Conservation (phyloP, 331 rosid genomes). For the Cydonia oblonga region DNA sequence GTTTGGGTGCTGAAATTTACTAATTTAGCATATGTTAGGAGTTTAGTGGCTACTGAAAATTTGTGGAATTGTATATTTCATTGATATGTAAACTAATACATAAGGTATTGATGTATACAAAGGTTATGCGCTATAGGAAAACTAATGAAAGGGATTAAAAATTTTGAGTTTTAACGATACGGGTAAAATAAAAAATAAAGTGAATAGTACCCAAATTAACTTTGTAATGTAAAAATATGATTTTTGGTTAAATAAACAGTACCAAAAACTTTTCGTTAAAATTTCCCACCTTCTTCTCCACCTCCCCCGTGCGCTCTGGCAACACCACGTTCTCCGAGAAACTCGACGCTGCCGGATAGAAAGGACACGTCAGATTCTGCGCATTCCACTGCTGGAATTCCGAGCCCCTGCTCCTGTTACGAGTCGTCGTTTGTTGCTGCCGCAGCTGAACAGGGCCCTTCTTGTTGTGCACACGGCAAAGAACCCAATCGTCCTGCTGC, state of each 20-base stretch:
- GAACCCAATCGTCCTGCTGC: conserved; percentile 90
- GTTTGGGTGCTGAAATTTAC: conserved; percentile 25
- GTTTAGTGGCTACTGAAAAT: conserved; percentile 14
- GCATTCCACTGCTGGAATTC: conserved; percentile 61
- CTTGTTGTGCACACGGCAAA: conserved; percentile 83
- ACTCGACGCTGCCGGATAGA: conserved; percentile 32
- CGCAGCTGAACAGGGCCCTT: conserved; percentile 30
- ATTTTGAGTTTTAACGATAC: no score
- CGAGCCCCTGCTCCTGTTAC: not conserved
- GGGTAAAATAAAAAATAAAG: no score
- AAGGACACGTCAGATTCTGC: conserved; percentile 16
- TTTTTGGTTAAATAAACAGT: no score
- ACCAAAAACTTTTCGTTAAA: no score
- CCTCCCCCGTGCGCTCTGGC: conserved; percentile 76
- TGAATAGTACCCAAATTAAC: no score
- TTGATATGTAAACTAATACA: no score
- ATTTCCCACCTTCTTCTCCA: no score
- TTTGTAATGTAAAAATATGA: no score
- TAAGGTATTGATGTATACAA: no score
- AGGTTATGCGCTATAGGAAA: no score
- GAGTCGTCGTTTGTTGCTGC: not conserved
- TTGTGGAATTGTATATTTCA: no score
- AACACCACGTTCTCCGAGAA: conserved; percentile 94
- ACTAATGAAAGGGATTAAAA: no score
- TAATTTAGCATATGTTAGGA: not conserved